phyloP scores from a whole-genome alignment of 1,284 basidiomycete genomes.

The Melanopsichium pennsylvanicum region DNA sequence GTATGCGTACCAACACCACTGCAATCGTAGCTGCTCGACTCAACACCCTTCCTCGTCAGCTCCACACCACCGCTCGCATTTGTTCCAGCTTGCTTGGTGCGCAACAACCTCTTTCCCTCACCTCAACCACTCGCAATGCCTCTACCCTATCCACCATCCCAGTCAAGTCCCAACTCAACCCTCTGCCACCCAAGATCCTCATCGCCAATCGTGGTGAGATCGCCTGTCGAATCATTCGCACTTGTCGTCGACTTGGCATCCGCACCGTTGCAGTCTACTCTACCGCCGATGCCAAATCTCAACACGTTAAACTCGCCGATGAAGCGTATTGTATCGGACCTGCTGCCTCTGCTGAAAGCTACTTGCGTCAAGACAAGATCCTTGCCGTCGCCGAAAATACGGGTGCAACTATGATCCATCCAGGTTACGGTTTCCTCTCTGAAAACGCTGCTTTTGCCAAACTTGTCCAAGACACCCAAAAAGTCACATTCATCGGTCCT shows the following conservation, averaged over 20 bases:
- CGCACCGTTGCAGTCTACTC: slow-evolving; percentile 89
- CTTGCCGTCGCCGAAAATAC: slow-evolving; percentile 79
- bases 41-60: neutral
- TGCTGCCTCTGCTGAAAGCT: slow-evolving; percentile 84
- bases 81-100: neutral
- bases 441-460: slow-evolving; percentile 53
- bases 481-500: slow-evolving; percentile 66
- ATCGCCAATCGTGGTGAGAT: slow-evolving; percentile 80
- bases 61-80: slow-evolving; percentile 3
- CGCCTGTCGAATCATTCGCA: slow-evolving; percentile 88
- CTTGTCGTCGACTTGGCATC: slow-evolving; percentile 85
- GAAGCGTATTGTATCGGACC: slow-evolving; percentile 94
- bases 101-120: neutral
- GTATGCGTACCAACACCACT: neutral
- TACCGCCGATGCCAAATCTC: slow-evolving; percentile 78
- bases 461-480: slow-evolving; percentile 31
- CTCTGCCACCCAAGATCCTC: slow-evolving; percentile 53
- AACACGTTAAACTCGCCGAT: slow-evolving; percentile 84
- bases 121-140: neutral
- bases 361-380: slow-evolving; percentile 87
- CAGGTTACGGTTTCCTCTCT: slow-evolving; percentile 89
- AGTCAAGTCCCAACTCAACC: slow-evolving; percentile 5
- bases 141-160: slow-evolving; percentile 7
- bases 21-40: slow-evolving; percentile 1
- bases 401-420: slow-evolving; percentile 79